A percentile compares a stretch with the other conserved stretches of the same genome.
Conservation (phyloP, 441 rosid genomes). For the Jatropha multifida region DNA sequence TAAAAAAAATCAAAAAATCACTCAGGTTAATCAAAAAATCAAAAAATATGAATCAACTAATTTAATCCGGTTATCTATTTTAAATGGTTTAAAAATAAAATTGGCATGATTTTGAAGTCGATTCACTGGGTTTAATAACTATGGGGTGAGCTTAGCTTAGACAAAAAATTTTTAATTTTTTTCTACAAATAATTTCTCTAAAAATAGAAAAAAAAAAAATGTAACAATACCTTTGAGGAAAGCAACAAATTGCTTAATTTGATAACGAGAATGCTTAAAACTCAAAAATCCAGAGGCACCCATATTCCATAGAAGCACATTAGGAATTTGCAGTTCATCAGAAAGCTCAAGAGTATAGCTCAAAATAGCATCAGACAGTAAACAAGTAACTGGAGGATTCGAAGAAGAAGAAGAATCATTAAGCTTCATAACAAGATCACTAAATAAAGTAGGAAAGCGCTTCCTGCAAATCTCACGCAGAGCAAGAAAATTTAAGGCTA, state of each 20-base stretch:
- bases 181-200: too few relatives aligned
- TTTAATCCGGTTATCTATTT: too few relatives aligned
- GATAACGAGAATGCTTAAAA: conserved; percentile 15
- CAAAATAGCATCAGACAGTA: conserved; percentile 25
- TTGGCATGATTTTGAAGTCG: too few relatives aligned
- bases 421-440: conserved; percentile 16
- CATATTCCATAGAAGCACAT: conserved; percentile 24
- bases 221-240: conserved; percentile 12
- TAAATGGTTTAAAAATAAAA: too few relatives aligned
- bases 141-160: too few relatives aligned
- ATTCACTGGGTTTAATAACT: too few relatives aligned
- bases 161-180: too few relatives aligned
- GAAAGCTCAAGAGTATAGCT: conserved; percentile 10
- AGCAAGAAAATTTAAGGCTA: conserved; percentile 16
- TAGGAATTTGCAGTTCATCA: conserved; percentile 23
- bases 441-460: background rate
- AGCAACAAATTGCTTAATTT: conserved; percentile 13
- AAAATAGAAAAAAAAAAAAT: background rate
- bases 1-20: too few relatives aligned
- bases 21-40: too few relatives aligned
- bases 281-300: conserved; percentile 23
- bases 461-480: conserved; percentile 17
- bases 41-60: too few relatives aligned
- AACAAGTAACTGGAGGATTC: conserved; percentile 22
- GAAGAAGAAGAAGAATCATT: conserved; percentile 4